phyloP scores from a whole-genome alignment of 1,284 basidiomycete species.

The Trametes sp. region DNA sequence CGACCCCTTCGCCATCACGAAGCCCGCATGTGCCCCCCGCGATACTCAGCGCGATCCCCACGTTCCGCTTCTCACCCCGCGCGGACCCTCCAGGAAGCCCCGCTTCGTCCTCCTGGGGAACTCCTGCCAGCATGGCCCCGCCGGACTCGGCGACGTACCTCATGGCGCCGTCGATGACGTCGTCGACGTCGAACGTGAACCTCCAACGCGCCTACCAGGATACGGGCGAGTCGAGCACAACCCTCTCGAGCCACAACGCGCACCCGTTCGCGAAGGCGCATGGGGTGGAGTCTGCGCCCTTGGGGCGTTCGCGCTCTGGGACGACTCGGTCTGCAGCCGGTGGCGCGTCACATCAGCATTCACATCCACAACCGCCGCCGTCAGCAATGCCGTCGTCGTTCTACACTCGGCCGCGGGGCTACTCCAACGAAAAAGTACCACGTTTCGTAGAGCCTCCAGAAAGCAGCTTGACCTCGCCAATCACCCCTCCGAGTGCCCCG shows the following conservation, averaged over 20 bases:
- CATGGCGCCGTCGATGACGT: slow-evolving; percentile 1
- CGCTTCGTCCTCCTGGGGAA: slow-evolving; percentile 28
- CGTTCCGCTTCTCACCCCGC: slow-evolving; percentile 18
- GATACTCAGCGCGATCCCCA: slow-evolving; percentile 16
- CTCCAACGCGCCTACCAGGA: slow-evolving; percentile 6
- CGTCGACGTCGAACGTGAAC: slow-evolving; percentile 7
- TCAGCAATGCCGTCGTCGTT: slow-evolving; percentile 8
- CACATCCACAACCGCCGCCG: slow-evolving; percentile 3
- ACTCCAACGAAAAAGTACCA: not conserved
- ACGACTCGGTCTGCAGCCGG: slow-evolving; percentile 9
- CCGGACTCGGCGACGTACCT: slow-evolving; percentile 29
- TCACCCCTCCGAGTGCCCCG: slow-evolving; percentile 12
- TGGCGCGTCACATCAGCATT: not conserved
- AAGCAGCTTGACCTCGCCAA: slow-evolving; percentile 1
- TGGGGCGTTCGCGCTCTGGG: slow-evolving; percentile 21
- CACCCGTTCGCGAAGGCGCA: slow-evolving; percentile 30
- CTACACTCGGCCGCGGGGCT: slow-evolving; percentile 1
- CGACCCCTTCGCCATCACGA: not conserved
- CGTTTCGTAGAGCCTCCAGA: not conserved
- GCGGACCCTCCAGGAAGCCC: slow-evolving; percentile 22
- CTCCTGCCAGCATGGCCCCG: slow-evolving; percentile 22
- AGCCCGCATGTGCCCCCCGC: slow-evolving; percentile 14
- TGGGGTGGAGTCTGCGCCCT: slow-evolving; percentile 8
- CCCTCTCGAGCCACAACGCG: slow-evolving; percentile 20
- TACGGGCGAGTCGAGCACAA: slow-evolving; percentile 2